phyloP scores from a whole-genome alignment of 768 basidiomycete genomes.

The Auricularia sp. region DNA sequence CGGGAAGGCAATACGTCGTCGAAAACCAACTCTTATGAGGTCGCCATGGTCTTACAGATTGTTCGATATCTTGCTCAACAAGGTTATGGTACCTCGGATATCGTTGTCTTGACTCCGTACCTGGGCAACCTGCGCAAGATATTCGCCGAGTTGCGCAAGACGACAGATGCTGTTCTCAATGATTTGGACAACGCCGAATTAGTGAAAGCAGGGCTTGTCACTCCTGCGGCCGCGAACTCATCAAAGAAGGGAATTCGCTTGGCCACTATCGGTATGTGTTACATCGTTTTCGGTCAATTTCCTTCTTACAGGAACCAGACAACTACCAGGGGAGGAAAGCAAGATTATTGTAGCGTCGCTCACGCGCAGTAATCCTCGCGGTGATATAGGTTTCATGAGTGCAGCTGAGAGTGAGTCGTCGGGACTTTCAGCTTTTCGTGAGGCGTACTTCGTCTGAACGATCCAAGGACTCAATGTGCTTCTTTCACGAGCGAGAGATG shows the following conservation, averaged over 20 bases:
- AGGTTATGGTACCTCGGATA: conserved; percentile 49
- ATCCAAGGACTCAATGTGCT: conserved; percentile 47
- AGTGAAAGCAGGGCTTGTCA: conserved; percentile 43
- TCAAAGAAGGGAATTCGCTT: conserved; percentile 42
- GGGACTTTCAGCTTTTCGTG: background rate
- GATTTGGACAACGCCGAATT: conserved; percentile 56
- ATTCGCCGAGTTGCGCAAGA: conserved; percentile 32
- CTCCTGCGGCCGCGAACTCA: conserved; percentile 27
- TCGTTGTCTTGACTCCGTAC: conserved; percentile 63
- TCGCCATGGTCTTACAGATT: conserved; percentile 54
- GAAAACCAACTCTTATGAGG: conserved; percentile 27
- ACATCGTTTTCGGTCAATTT: background rate
- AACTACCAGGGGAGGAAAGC: conserved; percentile 70
- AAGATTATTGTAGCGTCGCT: conserved; percentile 56
- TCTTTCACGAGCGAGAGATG: conserved; percentile 57
- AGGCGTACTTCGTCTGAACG: background rate
- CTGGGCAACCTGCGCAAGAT: conserved; percentile 53
- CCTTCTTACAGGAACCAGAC: conserved; percentile 29
- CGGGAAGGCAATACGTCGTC: background rate
- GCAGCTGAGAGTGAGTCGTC: background rate
- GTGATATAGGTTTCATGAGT: conserved; percentile 61
- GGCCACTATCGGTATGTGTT: conserved; percentile 50
- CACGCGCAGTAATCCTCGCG: conserved; percentile 44
- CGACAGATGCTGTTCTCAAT: conserved; percentile 48
- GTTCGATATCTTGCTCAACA: conserved; percentile 57